These are phyloP conservation scores for Fragaria nilgerrensis DNA, from an alignment of 306 rosid genomes.

Conservation along the genomic window DNA sequence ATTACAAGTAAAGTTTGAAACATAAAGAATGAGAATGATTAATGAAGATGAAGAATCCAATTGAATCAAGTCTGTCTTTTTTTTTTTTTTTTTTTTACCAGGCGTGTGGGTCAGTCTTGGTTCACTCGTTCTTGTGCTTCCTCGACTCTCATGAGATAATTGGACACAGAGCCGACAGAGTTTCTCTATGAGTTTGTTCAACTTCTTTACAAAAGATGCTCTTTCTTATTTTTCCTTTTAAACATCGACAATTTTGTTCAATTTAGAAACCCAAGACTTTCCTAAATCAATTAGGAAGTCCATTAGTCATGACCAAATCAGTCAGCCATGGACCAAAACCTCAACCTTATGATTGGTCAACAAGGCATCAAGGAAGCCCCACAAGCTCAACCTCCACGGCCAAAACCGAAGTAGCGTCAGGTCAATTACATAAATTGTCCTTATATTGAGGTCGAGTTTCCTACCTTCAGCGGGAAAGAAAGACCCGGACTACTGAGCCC, in stretches of 20 bases:
- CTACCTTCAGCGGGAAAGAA: not conserved
- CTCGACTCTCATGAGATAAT: not conserved
- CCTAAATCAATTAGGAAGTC: too few relatives aligned
- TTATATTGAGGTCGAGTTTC: not conserved
- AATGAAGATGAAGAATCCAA: not conserved
- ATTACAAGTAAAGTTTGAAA: not conserved
- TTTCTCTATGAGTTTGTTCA: too few relatives aligned
- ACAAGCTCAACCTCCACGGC: not conserved
- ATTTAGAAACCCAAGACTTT: too few relatives aligned
- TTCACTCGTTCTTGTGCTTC: not conserved
- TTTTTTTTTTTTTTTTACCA: not conserved
- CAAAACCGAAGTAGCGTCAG: not conserved
- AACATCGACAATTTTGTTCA: too few relatives aligned
- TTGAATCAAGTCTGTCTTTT: too few relatives aligned
- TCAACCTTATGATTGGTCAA: not conserved
- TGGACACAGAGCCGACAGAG: not conserved
- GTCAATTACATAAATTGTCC: not conserved
- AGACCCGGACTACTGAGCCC: not conserved
- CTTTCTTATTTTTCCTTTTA: too few relatives aligned
- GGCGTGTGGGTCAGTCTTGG: not conserved
- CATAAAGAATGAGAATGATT: too few relatives aligned
- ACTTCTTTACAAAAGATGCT: too few relatives aligned
- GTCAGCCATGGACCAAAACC: not conserved
- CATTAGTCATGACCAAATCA: not conserved
- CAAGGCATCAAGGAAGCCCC: not conserved